A percentile compares a stretch with the other conserved stretches of the same genome.
Evolutionary conservation across 2,329 filamentous ascomycete species (phyloP).

Genomic region (Bipolaris oryzae): DNA sequence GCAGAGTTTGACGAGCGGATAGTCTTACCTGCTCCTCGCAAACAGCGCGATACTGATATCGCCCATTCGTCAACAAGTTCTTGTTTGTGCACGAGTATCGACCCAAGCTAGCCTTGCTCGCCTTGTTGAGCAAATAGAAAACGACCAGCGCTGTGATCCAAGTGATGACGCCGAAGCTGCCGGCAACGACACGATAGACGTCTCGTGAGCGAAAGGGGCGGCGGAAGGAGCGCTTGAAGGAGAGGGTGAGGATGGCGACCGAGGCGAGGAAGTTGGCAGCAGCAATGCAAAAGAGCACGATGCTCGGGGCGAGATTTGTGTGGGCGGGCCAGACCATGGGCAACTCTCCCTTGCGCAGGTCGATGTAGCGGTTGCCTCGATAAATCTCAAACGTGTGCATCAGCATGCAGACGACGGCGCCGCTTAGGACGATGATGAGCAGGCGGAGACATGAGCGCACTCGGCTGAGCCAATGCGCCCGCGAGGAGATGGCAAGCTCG

Average conservation of each 20-base stretch:
- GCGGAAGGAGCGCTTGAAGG: constrained; percentile 43
- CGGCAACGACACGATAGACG: constrained; percentile 43
- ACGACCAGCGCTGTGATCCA: constrained; percentile 42
- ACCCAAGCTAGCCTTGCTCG: constrained; percentile 46
- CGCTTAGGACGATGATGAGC: constrained; percentile 46
- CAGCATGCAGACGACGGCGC: constrained; percentile 44
- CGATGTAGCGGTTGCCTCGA: constrained; percentile 43
- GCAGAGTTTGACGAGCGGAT: neutral
- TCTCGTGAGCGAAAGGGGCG: constrained; percentile 44
- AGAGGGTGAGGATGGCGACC: constrained; percentile 40
- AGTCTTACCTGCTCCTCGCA: constrained; percentile 45
- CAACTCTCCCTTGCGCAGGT: constrained; percentile 45
- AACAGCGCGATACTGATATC: constrained; percentile 47
- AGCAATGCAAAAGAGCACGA: constrained; percentile 43
- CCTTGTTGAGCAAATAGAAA: constrained; percentile 43
- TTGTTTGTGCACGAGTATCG: constrained; percentile 45
- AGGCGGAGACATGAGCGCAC: constrained; percentile 46
- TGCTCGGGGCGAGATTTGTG: constrained; percentile 46
- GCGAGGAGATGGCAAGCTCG: constrained; percentile 34
- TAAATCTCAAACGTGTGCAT: constrained; percentile 47
- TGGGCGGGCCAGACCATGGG: constrained; percentile 48
- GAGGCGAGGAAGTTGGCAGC: constrained; percentile 44
- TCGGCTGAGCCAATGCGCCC: constrained; percentile 45
- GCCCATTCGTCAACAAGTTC: constrained; percentile 43
- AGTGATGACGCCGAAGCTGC: constrained; percentile 43